Conservation (phyloP, 306 rosid genomes). For the Cucumis hystrix region DNA sequence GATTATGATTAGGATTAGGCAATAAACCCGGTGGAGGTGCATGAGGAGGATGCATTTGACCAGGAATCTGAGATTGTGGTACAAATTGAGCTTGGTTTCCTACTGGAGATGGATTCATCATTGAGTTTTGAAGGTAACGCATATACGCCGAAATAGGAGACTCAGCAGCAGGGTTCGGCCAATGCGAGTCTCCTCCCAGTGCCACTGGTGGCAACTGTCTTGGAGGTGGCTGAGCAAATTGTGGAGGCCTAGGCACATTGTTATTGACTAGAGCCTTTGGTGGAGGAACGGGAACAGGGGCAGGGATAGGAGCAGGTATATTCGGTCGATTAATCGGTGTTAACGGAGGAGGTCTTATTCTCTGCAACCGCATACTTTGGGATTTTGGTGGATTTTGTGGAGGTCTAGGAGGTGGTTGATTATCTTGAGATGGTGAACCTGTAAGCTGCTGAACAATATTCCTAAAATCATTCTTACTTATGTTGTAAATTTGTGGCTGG, state of each 20-base stretch:
- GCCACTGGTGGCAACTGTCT: slow-evolving; percentile 27
- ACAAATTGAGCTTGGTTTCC: slow-evolving; percentile 26
- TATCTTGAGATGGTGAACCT: slow-evolving; percentile 78
- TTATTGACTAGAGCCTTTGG: slow-evolving; percentile 23
- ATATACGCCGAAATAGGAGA: slow-evolving; percentile 88
- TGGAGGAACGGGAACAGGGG: slow-evolving; percentile 29
- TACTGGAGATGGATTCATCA: slow-evolving; percentile 52
- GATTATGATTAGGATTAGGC: slow-evolving; percentile 34
- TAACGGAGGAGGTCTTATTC: slow-evolving; percentile 87
- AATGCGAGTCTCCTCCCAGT: slow-evolving; percentile 38
- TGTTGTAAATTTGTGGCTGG: slow-evolving; percentile 94
- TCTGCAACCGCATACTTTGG: slow-evolving; percentile 78
- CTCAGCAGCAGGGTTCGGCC: slow-evolving; percentile 58
- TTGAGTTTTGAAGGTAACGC: slow-evolving; percentile 80
- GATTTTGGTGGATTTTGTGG: slow-evolving; percentile 66
- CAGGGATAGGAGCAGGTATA: slow-evolving; percentile 33
- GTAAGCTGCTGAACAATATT: slow-evolving; percentile 94
- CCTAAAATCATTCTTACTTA: slow-evolving; percentile 87
- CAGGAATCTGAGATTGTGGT: slow-evolving; percentile 14
- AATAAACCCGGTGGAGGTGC: slow-evolving; percentile 42
- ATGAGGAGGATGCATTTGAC: slow-evolving; percentile 17
- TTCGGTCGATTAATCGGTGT: slow-evolving; percentile 55
- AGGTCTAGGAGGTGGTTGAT: slow-evolving; percentile 52
- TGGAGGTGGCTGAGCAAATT: slow-evolving; percentile 58
- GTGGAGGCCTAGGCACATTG: slow-evolving; percentile 23